Base-by-base conservation (phyloP, 2,329 filamentous ascomycete species). In the Neurospora sp. region DNA sequence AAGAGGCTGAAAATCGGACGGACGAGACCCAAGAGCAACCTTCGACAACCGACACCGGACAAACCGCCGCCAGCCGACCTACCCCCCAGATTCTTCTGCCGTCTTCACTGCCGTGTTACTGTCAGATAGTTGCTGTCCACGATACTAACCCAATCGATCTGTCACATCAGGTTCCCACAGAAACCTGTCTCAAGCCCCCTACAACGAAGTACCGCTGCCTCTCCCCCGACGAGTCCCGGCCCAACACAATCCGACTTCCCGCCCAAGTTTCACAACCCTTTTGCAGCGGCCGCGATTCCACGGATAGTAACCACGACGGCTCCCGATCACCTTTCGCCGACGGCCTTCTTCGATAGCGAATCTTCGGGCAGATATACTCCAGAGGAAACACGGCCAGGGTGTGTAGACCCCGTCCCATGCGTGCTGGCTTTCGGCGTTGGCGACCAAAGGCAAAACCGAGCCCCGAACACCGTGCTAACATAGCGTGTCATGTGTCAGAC, bases 181-280 rank as follows among this genome's bases (percentile, higher is more conserved):
- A 83, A 81, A 76, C 77, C 81, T 69, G 79, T 82, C 72, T 83
- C 84, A 65, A 87, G 84, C 75, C 85, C 85, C 73, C 79, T 86
- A 66, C 81, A 82, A 71, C 81, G 81, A 70, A 82, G 75, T 73
- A 80, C 78, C 70, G 79, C 81, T 69, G 77, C 81, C 67, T 83
- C 82, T 75, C 80, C 80, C 71, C 80, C 82, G 68, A 77, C 81
- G 71, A 83, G 77, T 74, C 77, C 81, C 68, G 83, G 80, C 73
- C 80, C 81, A 71, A 79, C 77, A 69, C 79, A 78, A 69, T 76
- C 79, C 39, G 77, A 75, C 66, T 81, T 81, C 69, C 74, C 78
- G 40, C 77, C 78, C 39, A 74, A 77, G 65, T 69, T 75, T 37
- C 73, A 76, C 70, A 74, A 76, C 65, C 73, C 75, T 15, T 72